Evolutionary conservation across 2,329 filamentous ascomycete species (phyloP).

Genomic region (Fusarium udum): DNA sequence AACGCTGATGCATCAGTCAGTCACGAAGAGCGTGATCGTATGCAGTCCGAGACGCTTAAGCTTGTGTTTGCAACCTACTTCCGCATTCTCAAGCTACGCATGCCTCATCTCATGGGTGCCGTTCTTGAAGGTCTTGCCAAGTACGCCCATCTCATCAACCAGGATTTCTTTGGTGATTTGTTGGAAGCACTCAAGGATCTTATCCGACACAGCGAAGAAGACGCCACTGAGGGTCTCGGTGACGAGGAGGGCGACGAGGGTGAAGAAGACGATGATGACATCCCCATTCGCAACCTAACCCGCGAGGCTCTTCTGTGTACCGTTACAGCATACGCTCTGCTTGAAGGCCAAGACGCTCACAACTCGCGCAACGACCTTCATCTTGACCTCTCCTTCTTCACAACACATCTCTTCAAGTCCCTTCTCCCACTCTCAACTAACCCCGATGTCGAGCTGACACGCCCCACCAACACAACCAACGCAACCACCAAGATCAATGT

Average conservation of each 20-base stretch:
- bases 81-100: conserved; percentile 85
- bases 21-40: conserved; percentile 90
- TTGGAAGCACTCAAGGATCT: conserved; percentile 94
- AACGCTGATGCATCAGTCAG: conserved; percentile 90
- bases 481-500: conserved; percentile 81
- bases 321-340: conserved; percentile 94
- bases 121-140: conserved; percentile 93
- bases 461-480: conserved; percentile 52
- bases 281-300: conserved; percentile 73
- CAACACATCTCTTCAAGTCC: conserved; percentile 89
- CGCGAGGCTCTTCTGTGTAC: conserved; percentile 93
- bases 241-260: conserved; percentile 59
- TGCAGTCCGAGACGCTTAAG: conserved; percentile 96
- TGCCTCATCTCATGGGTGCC: conserved; percentile 91
- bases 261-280: conserved; percentile 55
- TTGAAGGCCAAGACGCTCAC: conserved; percentile 91
- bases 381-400: conserved; percentile 95
- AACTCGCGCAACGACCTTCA: conserved; percentile 83
- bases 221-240: conserved; percentile 56
- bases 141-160: conserved; percentile 96
- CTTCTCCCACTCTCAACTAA: conserved; percentile 82
- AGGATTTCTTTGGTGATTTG: conserved; percentile 97
- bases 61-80: conserved; percentile 96
- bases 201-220: conserved; percentile 76
- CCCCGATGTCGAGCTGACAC: conserved; percentile 84